Base-by-base conservation (phyloP, 2,329 filamentous ascomycete genomes). In the Neofusicoccum laricinum region DNA sequence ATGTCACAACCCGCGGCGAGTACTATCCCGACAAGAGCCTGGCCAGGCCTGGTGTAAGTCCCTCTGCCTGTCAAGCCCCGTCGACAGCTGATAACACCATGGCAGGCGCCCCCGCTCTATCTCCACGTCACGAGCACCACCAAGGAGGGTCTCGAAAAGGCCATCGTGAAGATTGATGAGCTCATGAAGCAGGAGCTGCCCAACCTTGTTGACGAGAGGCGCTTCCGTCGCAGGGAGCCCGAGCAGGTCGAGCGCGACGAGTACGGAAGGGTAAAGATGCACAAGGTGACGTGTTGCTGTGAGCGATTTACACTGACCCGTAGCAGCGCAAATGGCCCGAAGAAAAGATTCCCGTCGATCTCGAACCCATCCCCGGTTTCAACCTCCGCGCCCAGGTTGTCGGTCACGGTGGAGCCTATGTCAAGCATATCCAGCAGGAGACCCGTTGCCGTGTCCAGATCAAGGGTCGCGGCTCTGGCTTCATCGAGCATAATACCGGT, bases 11-110 rank as follows among this genome's bases (percentile, higher is more conserved):
- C 66, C 90, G 94, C 76, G 95, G 95, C 80, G 94, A 89, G 76
- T 99, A 98, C 76, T 96, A 95, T 72, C 95, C 95, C 2, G 96
- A 98, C 80, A 98, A 97, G 82, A 93, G 86, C 82, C 95, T 99
- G 93, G 93, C 95, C 38, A 97, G 93, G 14, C 88, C 93, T 64
- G 86, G 92, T 76, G 95, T 97, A 85, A 83, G 90, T 83, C 55
- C 32, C 64, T 14, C 25, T 7, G 19, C 15, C 30, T 36, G 12
- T 15, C 5, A 14, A 32, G 7, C 25, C 12, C 36, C 25, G 17
- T 14, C 12, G 11, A 11, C n/a, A 11, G 15, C 7, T 46, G 21
- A 36, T 63, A 45, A 63, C 38, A 14, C 11, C 30, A 21, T 3
- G 6, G 1, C 69, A 97, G 93, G 94, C 92, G 71, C 95, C 95